A percentile compares a stretch with the other conserved stretches of the same genome.
Conservation (phyloP, 331 rosid genomes). For the Saraca asoca region DNA sequence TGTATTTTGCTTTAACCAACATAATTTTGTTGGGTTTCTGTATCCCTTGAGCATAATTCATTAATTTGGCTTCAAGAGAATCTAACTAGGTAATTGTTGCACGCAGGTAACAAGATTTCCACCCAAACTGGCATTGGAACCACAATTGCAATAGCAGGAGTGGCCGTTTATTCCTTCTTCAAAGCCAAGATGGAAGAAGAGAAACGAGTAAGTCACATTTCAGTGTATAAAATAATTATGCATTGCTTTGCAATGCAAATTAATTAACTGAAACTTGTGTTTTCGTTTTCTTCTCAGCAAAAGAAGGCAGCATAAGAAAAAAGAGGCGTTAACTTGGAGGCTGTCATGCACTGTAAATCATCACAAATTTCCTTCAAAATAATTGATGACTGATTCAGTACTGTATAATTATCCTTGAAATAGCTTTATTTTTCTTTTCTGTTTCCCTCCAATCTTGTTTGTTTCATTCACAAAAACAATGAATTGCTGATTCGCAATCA, state of each 20-base stretch:
- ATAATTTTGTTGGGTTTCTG: no score
- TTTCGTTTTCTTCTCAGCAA: constrained; percentile 49
- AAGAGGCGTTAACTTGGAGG: constrained; percentile 45
- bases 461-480: constrained; percentile 31
- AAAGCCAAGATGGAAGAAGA: constrained; percentile 92
- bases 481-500: constrained; percentile 50
- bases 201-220: constrained; percentile 74
- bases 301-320: constrained; percentile 68
- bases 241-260: neutral
- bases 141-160: constrained; percentile 87
- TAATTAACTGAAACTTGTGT: constrained; percentile 1
- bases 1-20: neutral
- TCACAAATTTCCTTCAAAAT: constrained; percentile 42
- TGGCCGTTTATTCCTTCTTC: constrained; percentile 77
- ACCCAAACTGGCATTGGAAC: constrained; percentile 97
- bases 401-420: constrained; percentile 39
- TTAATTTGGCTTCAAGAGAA: constrained; percentile 5
- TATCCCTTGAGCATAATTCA: no score
- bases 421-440: constrained; percentile 26
- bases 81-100: constrained; percentile 29
- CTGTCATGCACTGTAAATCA: constrained; percentile 51
- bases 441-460: constrained; percentile 5
- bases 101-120: constrained; percentile 85
- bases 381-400: constrained; percentile 43
- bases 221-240: neutral